Conservation (phyloP, 2,329 filamentous ascomycete genomes). For the Metarhizium brunneum region DNA sequence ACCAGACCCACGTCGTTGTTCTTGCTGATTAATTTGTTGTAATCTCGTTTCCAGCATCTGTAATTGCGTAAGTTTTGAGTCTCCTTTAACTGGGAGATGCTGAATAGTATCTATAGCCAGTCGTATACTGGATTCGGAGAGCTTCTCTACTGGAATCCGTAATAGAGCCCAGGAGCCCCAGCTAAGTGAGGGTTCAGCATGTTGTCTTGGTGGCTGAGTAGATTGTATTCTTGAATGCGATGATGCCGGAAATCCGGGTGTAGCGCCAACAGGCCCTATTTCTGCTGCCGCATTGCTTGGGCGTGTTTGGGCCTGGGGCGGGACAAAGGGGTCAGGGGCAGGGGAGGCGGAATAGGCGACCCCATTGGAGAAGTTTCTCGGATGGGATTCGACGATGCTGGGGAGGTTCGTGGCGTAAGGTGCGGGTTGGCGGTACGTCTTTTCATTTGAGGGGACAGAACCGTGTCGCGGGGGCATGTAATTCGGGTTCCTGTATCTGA, state of each 20-base stretch:
- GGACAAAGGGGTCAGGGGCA: not conserved
- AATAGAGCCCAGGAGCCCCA: not conserved
- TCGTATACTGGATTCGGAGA: conserved; percentile 2
- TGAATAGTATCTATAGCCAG: conserved; percentile 1
- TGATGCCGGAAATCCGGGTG: not conserved
- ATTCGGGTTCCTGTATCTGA: not conserved
- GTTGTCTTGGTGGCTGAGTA: not conserved
- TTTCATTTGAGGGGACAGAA: not conserved
- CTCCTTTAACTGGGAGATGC: not conserved
- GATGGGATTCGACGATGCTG: not conserved
- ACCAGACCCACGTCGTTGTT: not conserved
- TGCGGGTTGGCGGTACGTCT: not conserved
- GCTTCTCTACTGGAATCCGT: not conserved
- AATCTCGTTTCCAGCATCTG: not conserved
- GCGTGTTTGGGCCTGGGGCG: not conserved
- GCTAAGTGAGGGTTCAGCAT: not conserved
- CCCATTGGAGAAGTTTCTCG: not conserved
- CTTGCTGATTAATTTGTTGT: not conserved
- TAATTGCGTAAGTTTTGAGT: not conserved
- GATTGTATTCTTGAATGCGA: not conserved
- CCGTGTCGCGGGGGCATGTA: not conserved
- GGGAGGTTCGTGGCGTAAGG: not conserved
- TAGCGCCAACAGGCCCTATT: not conserved
- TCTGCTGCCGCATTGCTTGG: not conserved
- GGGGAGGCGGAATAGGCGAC: not conserved